Evolutionary conservation across 2,329 filamentous ascomycete species (phyloP), one percentile per base, ranked within the genome.

Genomic region (Dactylonectria estremocensis): DNA sequence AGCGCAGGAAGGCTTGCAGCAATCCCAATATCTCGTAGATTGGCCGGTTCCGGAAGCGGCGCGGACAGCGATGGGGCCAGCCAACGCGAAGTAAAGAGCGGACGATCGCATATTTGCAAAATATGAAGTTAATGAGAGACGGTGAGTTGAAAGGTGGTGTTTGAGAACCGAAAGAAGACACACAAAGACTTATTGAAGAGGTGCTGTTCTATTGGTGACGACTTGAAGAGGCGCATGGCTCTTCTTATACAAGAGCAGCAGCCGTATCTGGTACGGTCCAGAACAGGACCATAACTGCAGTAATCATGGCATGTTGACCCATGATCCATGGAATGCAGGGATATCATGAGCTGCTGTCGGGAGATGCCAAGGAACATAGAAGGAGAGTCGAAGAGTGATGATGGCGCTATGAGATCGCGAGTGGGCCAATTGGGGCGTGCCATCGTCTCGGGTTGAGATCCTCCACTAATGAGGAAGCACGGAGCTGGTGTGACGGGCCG

Each of bases 1-100:
- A 3, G 84, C 84, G 77, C 90, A 93, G 20, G 89, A 91, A 24
- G 90, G 87, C 83, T 93, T 93, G 83, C 91, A 93, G 83, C 91
- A 93, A 78, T 93, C 91, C 87, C 88, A 88, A 77, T 87, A 88
- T 66, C 86, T 76, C 35, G 70, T 76, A 28, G 74, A 76, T 22
- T 69, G 68, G 18, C 77, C 77, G 33, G 66, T 72, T 62, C 76
- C 76, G 61, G 76, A 78, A 67, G 75, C 70, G 62, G 75, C 76
- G 54, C 62, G 69, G 60, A 76, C 69, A 50, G 67, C 69, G 58
- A 76, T 66, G 50, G 74, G 70, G 64, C 69, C 69, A 33, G 57
- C 68, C 66, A 76, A 60, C 67, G 73, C 66, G 33, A 76, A 13
- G 22, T 50, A 67, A 57, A 76, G 67, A 69, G 71, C 57, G 20